Evolutionary conservation across 2,329 filamentous ascomycete species (phyloP).

Genomic region (Pseudopithomyces maydicus): DNA sequence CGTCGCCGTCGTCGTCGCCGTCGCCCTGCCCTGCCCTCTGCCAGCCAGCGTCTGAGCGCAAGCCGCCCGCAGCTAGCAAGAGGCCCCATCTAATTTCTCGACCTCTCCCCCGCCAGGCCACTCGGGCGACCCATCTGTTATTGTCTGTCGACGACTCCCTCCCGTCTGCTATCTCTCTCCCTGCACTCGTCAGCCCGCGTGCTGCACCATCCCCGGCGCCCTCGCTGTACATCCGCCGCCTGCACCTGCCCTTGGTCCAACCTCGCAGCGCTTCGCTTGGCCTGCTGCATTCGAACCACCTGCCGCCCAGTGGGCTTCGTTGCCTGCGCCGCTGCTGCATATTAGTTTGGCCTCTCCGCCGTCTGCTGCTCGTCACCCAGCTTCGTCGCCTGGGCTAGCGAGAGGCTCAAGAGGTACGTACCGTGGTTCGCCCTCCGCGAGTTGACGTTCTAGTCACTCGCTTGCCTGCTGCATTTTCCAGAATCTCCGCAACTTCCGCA

Average conservation of each 20-base stretch:
- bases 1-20: too few relatives aligned
- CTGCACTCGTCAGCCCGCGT: constrained; percentile 24
- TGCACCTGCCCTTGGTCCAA: constrained; percentile 37
- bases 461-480: constrained; percentile 15
- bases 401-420: constrained; percentile 29
- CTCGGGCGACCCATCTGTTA: constrained; percentile 9
- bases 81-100: constrained; percentile 36
- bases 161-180: constrained; percentile 20
- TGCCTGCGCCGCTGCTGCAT: constrained; percentile 41
- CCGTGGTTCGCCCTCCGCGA: not conserved
- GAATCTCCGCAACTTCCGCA: constrained; percentile 14
- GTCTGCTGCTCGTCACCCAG: constrained; percentile 33
- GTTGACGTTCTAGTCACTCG: constrained; percentile 3
- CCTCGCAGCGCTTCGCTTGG: constrained; percentile 28
- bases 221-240: constrained; percentile 24
- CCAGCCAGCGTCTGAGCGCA: constrained; percentile 19
- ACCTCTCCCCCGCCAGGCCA: constrained; percentile 23
- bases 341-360: constrained; percentile 36
- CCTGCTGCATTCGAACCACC: constrained; percentile 25
- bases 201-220: constrained; percentile 24
- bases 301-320: constrained; percentile 30
- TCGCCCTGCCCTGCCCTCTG: not conserved
- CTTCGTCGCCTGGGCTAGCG: constrained; percentile 36
- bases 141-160: constrained; percentile 17
- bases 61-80: constrained; percentile 25